Percentiles rank a stretch among this genome's conserved stretches.
phyloP scores from a whole-genome alignment of 805 yeast genomes.

The Tetrapisispora arboricola region DNA sequence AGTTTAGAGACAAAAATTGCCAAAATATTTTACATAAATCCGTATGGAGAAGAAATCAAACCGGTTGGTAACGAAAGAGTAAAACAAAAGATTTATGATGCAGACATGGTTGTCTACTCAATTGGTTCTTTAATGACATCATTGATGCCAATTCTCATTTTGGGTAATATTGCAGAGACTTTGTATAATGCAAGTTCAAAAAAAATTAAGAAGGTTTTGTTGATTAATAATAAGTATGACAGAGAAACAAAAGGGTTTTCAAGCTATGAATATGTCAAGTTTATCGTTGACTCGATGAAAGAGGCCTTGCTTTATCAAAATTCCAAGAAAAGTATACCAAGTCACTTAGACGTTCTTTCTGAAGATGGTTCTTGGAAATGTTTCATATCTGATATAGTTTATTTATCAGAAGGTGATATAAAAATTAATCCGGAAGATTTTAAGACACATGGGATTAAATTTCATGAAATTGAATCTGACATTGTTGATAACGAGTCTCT shows the following conservation, averaged over 20 bases:
- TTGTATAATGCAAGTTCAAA: slow-evolving; percentile 25
- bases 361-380: slow-evolving; percentile 30
- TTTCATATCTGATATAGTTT: slow-evolving; percentile 55
- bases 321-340: neutral
- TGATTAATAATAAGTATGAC: slow-evolving; percentile 67
- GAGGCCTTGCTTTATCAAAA: slow-evolving; percentile 10
- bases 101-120: slow-evolving; percentile 58
- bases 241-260: slow-evolving; percentile 67
- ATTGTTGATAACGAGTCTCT: slow-evolving; percentile 18
- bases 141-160: slow-evolving; percentile 63
- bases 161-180: slow-evolving; percentile 64
- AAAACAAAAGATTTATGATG: slow-evolving; percentile 35
- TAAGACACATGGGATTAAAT: slow-evolving; percentile 35
- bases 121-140: slow-evolving; percentile 89
- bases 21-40: slow-evolving; percentile 69
- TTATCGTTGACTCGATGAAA: slow-evolving; percentile 34
- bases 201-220: slow-evolving; percentile 38
- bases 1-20: slow-evolving; percentile 69
- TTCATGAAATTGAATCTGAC: slow-evolving; percentile 28
- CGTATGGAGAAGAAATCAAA: slow-evolving; percentile 76
- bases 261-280: slow-evolving; percentile 48
- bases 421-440: slow-evolving; percentile 37
- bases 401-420: slow-evolving; percentile 42
- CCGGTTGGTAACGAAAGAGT: slow-evolving; percentile 65
- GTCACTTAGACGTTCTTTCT: neutral